Evolutionary conservation across 352 stramenopile species (phyloP), one percentile per base, ranked within the genome.

Genomic region (Phytophthora citrophthora): DNA sequence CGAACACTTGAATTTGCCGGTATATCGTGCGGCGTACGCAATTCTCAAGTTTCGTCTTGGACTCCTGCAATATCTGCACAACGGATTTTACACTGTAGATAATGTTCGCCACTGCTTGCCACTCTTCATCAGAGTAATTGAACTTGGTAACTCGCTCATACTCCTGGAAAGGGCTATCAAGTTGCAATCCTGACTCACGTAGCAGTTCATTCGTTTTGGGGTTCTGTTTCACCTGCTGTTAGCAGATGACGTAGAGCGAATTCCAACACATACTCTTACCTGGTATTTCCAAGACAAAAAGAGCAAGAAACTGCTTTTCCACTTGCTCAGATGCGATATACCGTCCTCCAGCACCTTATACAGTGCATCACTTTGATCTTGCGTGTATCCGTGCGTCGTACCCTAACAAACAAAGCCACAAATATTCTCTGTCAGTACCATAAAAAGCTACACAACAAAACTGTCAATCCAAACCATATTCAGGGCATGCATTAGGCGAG

Each of bases 51-150:
- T 57, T 49, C 2, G 57, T 29, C 8, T 86, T 51, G 18, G 75
- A 64, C 8, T 67, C 29, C 2, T 50, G 57, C 27, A 97, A 57
- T 6, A 81, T 51, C 24, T 77, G 60, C 4, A 74, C 72, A 4
- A 95, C 63, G 9, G 74, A 80, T 52, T 97, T 97, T 44, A 93
- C 79, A 31, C 61, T 76, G 41, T 80, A 79, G 32, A 96, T 70
- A 16, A 94, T 55, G 15, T 92, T 76, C 7, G 81, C 54, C 54
- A 97, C 70, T 0, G 81, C 72, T 15, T 56, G 61, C 32, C 77
- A 78, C 54, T 97, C 91, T 10, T 82, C 61, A 1, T 49, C 39
- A 0, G 71, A 80, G 49, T 90, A 96, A 47, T 94, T 96, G 60
- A 91, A 72, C 32, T 79, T 79, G 4, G 89, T 80, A 13, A 88